Conservation (phyloP, 2,329 filamentous ascomycete genomes). For the Scopulariopsis brevicaulis region DNA sequence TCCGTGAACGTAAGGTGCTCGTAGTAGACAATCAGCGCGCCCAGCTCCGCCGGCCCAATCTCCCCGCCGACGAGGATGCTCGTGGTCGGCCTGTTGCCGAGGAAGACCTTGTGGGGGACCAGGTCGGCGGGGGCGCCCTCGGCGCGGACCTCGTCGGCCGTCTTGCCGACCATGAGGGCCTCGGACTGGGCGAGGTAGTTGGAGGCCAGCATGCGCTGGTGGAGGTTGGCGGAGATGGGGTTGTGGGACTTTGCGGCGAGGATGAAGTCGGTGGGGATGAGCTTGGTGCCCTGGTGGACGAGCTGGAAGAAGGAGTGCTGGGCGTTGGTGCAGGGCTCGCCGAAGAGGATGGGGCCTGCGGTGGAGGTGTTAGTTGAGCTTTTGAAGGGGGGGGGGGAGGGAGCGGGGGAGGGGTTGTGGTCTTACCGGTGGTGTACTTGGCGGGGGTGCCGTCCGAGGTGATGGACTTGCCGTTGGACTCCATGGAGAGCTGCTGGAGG, state of each 20-base stretch:
- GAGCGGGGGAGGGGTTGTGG: neutral
- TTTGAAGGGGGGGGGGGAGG: neutral
- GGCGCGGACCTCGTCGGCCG: constrained; percentile 63
- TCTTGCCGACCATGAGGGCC: constrained; percentile 86
- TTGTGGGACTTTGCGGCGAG: constrained; percentile 95
- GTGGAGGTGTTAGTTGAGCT: constrained; percentile 9
- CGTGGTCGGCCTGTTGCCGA: constrained; percentile 93
- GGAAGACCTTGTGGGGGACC: constrained; percentile 97
- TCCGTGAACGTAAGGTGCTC: constrained; percentile 98
- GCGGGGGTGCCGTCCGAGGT: constrained; percentile 80
- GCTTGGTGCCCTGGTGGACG: constrained; percentile 96
- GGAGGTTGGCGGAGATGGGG: constrained; percentile 80
- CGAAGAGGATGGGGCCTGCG: constrained; percentile 75
- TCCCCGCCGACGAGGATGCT: constrained; percentile 81
- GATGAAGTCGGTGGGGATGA: constrained; percentile 97
- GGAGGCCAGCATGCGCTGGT: constrained; percentile 92
- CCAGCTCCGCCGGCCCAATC: constrained; percentile 89
- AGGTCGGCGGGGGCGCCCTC: constrained; percentile 65
- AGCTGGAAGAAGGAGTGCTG: constrained; percentile 99
- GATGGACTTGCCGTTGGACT: constrained; percentile 97
- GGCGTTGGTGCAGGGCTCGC: constrained; percentile 96
- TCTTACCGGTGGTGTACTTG: constrained; percentile 80
- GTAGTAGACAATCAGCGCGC: constrained; percentile 95
- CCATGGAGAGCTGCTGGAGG: constrained; percentile 98
- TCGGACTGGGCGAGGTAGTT: constrained; percentile 88